Evolutionary conservation across 2,329 filamentous ascomycete species (phyloP), one percentile per base, ranked within the genome.

Genomic region (Zopfia rhizophila): DNA sequence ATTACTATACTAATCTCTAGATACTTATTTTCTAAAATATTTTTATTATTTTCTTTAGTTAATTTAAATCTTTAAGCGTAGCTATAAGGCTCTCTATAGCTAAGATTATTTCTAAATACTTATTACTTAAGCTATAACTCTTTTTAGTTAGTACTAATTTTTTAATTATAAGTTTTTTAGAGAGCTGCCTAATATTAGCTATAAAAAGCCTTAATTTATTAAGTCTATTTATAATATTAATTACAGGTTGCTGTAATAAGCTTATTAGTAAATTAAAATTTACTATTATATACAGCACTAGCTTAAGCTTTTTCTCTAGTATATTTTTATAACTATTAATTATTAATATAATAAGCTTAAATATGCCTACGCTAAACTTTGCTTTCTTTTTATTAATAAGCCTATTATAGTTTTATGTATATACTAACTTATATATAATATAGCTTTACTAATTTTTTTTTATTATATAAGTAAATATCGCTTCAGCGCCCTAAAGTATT

Each of bases 391-490:
- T 38, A 23, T 14, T n/a, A 3, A n/a, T 18, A 18, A 58, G 55
- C 35, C 46, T 36, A 16, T 55, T 49, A 22, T 38, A 44, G 5
- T 31, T 47, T 56, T 51, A 61, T 11, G 51, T 49, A 33, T 58
- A 48, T 19, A 61, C 58, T 13, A 61, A 40, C 41, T 59, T 61
- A 27, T 61, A 54, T 49, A 61, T 59, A 7, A 51, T 38, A 29
- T 56, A 59, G 31, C 56, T 49, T 16, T 36, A 17, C 35, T 54
- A 45, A n/a, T 59, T 46, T 28, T 45, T 25, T 48, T 53, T 48
- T 48, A 56, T 24, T 49, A 38, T 13, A 61, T 21, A 17, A 61
- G 32, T 16, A 46, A 53, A 37, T 55, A 60, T 28, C 25, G 31
- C 38, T 45, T 18, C 29, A 58, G 36, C 7, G 46, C 28, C 6